phyloP scores from a whole-genome alignment of 2,329 filamentous ascomycete genomes.

The Arachnopeziza araneosa region DNA sequence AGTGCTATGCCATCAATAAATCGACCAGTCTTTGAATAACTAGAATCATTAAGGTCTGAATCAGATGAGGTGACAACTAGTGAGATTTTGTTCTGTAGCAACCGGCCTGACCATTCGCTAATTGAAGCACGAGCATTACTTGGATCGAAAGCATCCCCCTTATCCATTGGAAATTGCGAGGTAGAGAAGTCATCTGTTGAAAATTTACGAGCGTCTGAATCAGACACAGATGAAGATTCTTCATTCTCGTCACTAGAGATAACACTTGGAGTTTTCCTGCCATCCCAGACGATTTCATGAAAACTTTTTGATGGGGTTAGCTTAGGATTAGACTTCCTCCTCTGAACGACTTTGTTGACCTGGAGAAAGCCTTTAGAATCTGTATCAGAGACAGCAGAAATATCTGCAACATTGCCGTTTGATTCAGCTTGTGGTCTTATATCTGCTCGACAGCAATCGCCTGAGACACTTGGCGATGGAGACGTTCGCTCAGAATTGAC shows the following conservation, averaged over 20 bases:
- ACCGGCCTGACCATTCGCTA: constrained; percentile 18
- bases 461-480: not conserved
- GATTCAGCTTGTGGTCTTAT: not conserved
- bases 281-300: constrained; percentile 26
- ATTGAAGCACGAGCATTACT: constrained; percentile 19
- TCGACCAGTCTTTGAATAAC: not conserved
- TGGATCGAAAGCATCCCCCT: constrained; percentile 17
- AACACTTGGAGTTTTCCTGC: constrained; percentile 2
- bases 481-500: not conserved
- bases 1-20: not conserved
- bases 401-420: not conserved
- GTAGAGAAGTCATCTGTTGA: not conserved
- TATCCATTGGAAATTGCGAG: not conserved
- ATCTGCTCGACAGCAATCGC: not conserved
- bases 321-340: not conserved
- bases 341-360: not conserved
- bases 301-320: constrained; percentile 9
- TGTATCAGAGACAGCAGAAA: not conserved
- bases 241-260: constrained; percentile 8
- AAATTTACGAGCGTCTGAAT: not conserved
- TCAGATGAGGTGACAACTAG: constrained; percentile 13
- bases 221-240: not conserved
- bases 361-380: constrained; percentile 1
- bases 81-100: constrained; percentile 5
- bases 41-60: constrained; percentile 7